Conservation (phyloP, 257 asterid genomes). For the Nicotiana knightiana region DNA sequence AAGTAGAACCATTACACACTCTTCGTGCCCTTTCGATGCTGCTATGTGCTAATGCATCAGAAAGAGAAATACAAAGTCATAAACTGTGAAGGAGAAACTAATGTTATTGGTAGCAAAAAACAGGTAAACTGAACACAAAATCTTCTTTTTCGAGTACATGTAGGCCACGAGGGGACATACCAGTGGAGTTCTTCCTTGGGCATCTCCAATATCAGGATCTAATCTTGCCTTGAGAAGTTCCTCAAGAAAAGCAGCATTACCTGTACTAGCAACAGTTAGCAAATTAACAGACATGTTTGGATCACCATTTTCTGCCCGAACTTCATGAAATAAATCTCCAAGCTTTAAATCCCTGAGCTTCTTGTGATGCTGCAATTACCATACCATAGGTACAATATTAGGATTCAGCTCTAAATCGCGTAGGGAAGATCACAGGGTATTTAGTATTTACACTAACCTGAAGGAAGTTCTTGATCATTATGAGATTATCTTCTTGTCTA, state of each 20-base stretch:
- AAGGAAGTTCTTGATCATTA: conserved; percentile 73
- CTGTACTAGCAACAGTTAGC: conserved; percentile 71
- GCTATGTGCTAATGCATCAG: conserved; percentile 67
- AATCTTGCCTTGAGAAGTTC: conserved; percentile 82
- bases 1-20: conserved; percentile 74
- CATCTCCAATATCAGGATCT: conserved; percentile 83
- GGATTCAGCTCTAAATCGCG: not conserved
- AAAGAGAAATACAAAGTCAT: not conserved
- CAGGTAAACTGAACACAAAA: not conserved
- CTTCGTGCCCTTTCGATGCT: conserved; percentile 79
- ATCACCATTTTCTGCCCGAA: conserved; percentile 49
- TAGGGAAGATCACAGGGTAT: not conserved
- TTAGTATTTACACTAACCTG: conserved; percentile 32
- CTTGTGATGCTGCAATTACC: conserved; percentile 62
- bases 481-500: conserved; percentile 55
- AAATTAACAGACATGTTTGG: conserved; percentile 59
- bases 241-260: conserved; percentile 81
- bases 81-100: not conserved
- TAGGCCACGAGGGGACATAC: conserved; percentile 24
- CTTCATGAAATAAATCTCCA: conserved; percentile 55
- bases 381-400: not conserved
- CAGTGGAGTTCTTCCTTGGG: conserved; percentile 75
- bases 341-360: conserved; percentile 56
- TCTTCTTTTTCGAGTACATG: not conserved
- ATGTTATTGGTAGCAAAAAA: not conserved